Evolutionary conservation across 2,329 filamentous ascomycete genomes (phyloP), one percentile per base, ranked within the genome.

Genomic region (Sporothrix brunneoviolacea): DNA sequence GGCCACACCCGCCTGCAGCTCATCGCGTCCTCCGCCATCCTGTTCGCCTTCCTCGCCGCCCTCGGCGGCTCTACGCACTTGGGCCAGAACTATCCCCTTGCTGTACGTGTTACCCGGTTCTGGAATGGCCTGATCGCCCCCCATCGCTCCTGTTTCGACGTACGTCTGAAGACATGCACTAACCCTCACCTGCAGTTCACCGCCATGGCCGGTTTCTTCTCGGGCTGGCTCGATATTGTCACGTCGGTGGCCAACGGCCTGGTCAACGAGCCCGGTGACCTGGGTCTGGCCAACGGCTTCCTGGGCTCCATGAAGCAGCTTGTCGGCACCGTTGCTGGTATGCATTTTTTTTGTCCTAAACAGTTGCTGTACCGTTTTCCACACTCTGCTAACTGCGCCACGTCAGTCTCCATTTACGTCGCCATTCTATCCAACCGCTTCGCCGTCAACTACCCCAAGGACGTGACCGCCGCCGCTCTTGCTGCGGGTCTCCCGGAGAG

Each of bases 271-370:
- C 53, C 53, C 24, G 47, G 48, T 15, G 53, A 55, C 40, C 47
- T 55, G 15, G 52, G 52, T 9, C 33, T 55, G 13, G 53, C 51
- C 51, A 55, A 51, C 36, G 53, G 50, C 28, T 55, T 55, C 32
- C 30, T 53, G 6, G 53, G 50, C n/a, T 54, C 53, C 36, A 52
- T 54, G 43, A 49, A 48, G 30, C 41, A 49, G 46, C 45, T 52
- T 3, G 39, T 53, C 39, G 53, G 50, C 24, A 42, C 45, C 35
- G 37, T 53, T 24, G 37, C 53, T 32, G n/a, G n/a, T n/a, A n/a
- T n/a, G n/a, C n/a, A n/a, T n/a, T 12, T 24, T 41, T 8, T 12
- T 3, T 21, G 19, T 27, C 21, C 15, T 24, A n/a, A 9, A 18
- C 33, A 2, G 12, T 32, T 21, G 7, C 32, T 27, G 16, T 41